Conservation (phyloP, 371 early-diverging fungal species). For the Entomophthora muscae region DNA sequence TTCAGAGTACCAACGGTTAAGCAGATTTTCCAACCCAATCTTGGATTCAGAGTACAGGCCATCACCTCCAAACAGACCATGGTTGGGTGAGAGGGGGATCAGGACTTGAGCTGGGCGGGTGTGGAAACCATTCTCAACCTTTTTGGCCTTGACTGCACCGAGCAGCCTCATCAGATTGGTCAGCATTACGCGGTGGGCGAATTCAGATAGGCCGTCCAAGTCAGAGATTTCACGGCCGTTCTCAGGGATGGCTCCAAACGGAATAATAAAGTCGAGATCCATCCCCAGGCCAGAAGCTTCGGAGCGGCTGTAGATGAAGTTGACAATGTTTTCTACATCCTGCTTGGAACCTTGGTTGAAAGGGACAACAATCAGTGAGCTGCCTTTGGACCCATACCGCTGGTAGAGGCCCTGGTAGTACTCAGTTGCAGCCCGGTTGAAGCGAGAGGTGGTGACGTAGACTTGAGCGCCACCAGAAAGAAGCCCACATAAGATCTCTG, state of each 20-base stretch:
- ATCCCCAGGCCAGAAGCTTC: conserved; percentile 59
- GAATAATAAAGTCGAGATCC: conserved; percentile 88
- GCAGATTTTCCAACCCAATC: conserved; percentile 75
- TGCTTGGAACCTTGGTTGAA: too few relatives aligned
- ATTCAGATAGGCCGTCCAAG: conserved; percentile 74
- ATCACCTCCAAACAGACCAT: conserved; percentile 85
- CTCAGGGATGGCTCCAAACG: conserved; percentile 86
- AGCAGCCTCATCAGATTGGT: conserved; percentile 69
- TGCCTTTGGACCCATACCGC: conserved; percentile 70
- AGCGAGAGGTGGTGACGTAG: conserved; percentile 84
- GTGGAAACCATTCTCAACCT: conserved; percentile 50
- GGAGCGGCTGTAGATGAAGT: conserved; percentile 69
- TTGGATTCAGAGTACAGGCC: conserved; percentile 92
- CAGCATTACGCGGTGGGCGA: conserved; percentile 83
- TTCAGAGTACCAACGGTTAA: conserved; percentile 87
- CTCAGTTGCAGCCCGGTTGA: conserved; percentile 58
- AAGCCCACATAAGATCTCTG: conserved; percentile 68
- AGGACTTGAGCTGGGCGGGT: conserved; percentile 84
- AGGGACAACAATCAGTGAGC: conserved; percentile 62
- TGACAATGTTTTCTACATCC: conserved; percentile 59
- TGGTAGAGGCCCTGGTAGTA: conserved; percentile 83
- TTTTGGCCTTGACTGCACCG: conserved; percentile 70
- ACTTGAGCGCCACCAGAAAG: conserved; percentile 83
- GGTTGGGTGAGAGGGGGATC: conserved; percentile 88
- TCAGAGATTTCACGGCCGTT: conserved; percentile 72